A percentile compares a stretch with the other conserved stretches of the same genome.
These are phyloP conservation scores for Gossypium stocksii DNA, from an alignment of 345 rosid species.

Conservation along the genomic window DNA sequence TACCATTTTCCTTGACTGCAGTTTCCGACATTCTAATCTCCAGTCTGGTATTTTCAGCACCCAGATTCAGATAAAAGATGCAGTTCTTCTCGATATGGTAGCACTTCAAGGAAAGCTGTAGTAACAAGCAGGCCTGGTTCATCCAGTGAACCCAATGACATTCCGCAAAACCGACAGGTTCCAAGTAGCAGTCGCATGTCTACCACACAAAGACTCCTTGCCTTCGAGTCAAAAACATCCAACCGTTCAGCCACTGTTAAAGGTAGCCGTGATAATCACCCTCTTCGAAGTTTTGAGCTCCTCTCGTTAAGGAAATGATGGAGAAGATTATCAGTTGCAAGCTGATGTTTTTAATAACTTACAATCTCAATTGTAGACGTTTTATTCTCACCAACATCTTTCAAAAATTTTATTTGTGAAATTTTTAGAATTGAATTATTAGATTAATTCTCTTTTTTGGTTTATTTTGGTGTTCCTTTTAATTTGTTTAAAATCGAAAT, in stretches of 20 bases:
- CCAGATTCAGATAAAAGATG: conserved; percentile 46
- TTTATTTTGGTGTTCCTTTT: neutral
- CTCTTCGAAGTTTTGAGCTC: conserved; percentile 57
- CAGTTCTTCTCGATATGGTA: conserved; percentile 58
- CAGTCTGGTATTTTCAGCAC: conserved; percentile 30
- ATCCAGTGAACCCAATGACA: conserved; percentile 54
- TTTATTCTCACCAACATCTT: neutral
- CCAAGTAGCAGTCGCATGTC: conserved; percentile 57
- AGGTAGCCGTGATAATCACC: conserved; percentile 49
- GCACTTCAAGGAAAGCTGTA: conserved; percentile 62
- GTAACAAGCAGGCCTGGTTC: conserved; percentile 59
- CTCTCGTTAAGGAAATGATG: conserved; percentile 54
- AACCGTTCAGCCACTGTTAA: conserved; percentile 45
- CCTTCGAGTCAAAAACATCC: conserved; percentile 46
- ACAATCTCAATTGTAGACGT: neutral
- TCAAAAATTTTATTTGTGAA: neutral
- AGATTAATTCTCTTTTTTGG: neutral
- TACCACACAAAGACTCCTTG: conserved; percentile 51
- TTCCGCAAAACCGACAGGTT: conserved; percentile 46
- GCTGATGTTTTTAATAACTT: neutral
- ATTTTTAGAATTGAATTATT: neutral
- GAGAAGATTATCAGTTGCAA: neutral
- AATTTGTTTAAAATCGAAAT: neutral
- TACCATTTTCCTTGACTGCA: neutral
- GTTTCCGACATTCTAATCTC: neutral